These are phyloP conservation scores for Entomortierella beljakovae DNA, from an alignment of 192 early-diverging fungal genomes.

Conservation along the genomic window DNA sequence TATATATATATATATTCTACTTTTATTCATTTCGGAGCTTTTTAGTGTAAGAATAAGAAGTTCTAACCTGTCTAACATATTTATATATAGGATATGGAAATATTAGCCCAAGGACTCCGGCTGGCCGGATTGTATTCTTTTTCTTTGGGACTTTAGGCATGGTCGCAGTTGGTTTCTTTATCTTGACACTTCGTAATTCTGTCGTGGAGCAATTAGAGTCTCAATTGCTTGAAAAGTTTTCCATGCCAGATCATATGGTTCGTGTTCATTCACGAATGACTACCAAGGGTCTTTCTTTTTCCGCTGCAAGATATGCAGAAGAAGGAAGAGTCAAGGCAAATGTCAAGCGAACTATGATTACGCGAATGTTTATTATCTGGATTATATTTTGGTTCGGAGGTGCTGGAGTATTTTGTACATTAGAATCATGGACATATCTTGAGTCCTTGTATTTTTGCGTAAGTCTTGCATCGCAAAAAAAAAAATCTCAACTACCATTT, in stretches of 20 bases:
- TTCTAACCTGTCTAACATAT: too few species aligned
- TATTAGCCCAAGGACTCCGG: conserved; percentile 24
- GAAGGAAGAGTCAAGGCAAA: conserved; percentile 28
- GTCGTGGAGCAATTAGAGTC: conserved; percentile 49
- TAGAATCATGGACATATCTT: conserved; percentile 42
- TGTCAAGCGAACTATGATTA: conserved; percentile 41
- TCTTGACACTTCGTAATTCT: conserved; percentile 35
- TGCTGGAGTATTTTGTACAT: conserved; percentile 44
- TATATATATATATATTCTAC: neutral
- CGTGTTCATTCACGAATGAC: conserved; percentile 50
- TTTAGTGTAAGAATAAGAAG: too few species aligned
- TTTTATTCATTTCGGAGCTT: neutral
- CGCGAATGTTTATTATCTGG: conserved; percentile 36
- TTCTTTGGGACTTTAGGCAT: conserved; percentile 35
- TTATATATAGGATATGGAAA: conserved; percentile 48
- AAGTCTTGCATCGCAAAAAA: conserved; percentile 17
- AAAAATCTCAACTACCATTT: neutral
- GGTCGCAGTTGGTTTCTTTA: conserved; percentile 35
- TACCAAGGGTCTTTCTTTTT: conserved; percentile 22
- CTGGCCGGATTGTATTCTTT: conserved; percentile 33
- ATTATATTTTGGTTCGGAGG: conserved; percentile 47
- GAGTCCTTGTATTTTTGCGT: conserved; percentile 50
- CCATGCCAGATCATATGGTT: conserved; percentile 26
- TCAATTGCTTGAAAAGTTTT: conserved; percentile 36
- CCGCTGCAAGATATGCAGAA: conserved; percentile 34